Evolutionary conservation across 176 grass and related monocot species (phyloP).

Genomic region (Oryza rufipogon): DNA sequence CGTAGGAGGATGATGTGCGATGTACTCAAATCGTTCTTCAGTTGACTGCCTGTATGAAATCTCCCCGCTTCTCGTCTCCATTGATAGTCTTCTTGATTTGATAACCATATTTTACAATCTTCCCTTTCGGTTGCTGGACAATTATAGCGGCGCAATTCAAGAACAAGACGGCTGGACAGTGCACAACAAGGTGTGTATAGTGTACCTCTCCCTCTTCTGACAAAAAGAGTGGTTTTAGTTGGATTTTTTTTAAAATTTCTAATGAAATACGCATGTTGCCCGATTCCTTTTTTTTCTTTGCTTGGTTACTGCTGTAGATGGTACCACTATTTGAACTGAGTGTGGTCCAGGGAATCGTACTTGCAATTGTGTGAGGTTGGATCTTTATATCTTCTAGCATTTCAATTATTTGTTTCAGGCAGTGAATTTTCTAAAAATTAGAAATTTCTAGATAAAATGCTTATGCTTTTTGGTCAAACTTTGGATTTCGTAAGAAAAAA

Average conservation of each 20-base stretch:
- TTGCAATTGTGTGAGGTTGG: too few species aligned
- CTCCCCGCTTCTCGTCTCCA: neutral
- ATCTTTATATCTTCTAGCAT: conserved; percentile 35
- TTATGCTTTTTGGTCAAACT: neutral
- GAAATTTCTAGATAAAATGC: neutral
- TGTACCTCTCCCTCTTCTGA: too few species aligned
- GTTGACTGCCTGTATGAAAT: too few species aligned
- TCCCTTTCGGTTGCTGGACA: conserved; percentile 47
- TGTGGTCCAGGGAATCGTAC: too few species aligned
- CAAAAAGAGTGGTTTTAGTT: too few species aligned
- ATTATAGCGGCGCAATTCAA: conserved; percentile 80
- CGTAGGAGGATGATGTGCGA: too few species aligned
- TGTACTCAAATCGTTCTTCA: too few species aligned
- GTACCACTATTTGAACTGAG: too few species aligned
- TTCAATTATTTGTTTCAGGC: conserved; percentile 3
- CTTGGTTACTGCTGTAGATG: too few species aligned
- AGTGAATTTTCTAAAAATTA: conserved; percentile 6
- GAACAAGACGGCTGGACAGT: conserved; percentile 90
- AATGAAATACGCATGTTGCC: too few species aligned
- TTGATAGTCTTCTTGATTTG: neutral
- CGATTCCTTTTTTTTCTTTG: too few species aligned
- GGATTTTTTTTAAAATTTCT: too few species aligned
- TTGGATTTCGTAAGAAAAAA: neutral
- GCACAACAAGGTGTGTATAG: conserved; percentile 75
- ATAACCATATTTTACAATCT: neutral